Conservation (phyloP, 2,329 filamentous ascomycete genomes). For the Pestalotiopsis sp. region DNA sequence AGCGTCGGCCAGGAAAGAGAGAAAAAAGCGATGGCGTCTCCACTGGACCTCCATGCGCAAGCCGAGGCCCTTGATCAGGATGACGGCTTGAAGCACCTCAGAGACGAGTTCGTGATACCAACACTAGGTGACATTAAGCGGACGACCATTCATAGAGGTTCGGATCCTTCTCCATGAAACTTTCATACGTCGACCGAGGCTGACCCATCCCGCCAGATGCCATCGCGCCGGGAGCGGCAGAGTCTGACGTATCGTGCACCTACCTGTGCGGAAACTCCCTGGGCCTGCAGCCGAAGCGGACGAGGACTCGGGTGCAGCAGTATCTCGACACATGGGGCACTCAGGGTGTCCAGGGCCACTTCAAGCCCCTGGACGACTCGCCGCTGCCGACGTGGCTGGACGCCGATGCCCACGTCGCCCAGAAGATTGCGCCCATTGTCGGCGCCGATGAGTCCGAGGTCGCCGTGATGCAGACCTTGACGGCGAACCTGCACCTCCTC, state of each 20-base stretch:
- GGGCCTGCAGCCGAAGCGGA: slow-evolving; percentile 71
- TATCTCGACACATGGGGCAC: slow-evolving; percentile 77
- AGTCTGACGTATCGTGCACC: slow-evolving; percentile 44
- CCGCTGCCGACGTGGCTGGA: slow-evolving; percentile 67
- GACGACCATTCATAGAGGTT: slow-evolving; percentile 28
- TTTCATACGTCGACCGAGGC: not conserved
- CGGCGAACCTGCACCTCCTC: slow-evolving; percentile 75
- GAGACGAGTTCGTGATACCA: slow-evolving; percentile 33
- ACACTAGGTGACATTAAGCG: slow-evolving; percentile 32
- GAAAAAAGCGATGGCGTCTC: not conserved
- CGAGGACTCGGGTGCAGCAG: slow-evolving; percentile 64
- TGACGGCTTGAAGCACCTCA: slow-evolving; percentile 29
- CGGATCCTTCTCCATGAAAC: not conserved
- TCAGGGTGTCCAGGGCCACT: slow-evolving; percentile 78
- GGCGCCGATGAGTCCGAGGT: slow-evolving; percentile 71
- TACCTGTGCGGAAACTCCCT: slow-evolving; percentile 83
- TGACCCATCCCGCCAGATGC: slow-evolving; percentile 5
- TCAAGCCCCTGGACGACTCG: slow-evolving; percentile 66
- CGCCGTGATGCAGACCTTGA: slow-evolving; percentile 79
- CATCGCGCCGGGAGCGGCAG: slow-evolving; percentile 18
- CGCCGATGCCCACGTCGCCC: slow-evolving; percentile 68
- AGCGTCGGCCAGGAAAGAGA: not conserved
- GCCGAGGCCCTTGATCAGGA: slow-evolving; percentile 30
- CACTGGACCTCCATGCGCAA: slow-evolving; percentile 27
- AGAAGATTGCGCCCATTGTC: slow-evolving; percentile 70